Evolutionary conservation across 1,139 yeast species (phyloP), one percentile per base, ranked within the genome.

Genomic region (Scheffersomyces parashehatae): DNA sequence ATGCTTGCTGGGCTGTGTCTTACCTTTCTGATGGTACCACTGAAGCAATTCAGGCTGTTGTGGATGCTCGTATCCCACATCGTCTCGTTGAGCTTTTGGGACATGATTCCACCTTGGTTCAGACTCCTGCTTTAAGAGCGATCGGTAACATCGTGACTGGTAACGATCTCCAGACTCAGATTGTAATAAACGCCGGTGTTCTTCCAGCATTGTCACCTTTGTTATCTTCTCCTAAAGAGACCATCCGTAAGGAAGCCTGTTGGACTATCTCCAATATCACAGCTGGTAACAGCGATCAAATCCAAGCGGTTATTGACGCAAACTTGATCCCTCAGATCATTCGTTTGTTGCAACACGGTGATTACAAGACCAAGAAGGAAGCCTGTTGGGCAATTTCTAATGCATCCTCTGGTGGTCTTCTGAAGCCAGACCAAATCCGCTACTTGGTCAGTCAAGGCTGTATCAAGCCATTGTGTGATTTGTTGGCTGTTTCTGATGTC

Each of bases 381-480:
- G 99, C 99, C 9, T 91, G 99, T 75, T 93, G 99, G 99, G 99
- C 98, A 31, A 87, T 93, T 56, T 90, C 98, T 30, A 93, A 93
- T 65, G 99, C 99, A 36, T 88, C 97, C 14, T 87, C 97, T 14
- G 98, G 99, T 58, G 98, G 97, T 30, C 77, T 90, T 55, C 77
- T 86, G 38, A 86, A 84, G 65, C 98, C 99, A 6, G 97, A 90
- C 43, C 97, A 90, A 66, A 91, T 93, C 56, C 81, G 93, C 56
- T 93, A 90, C 68, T 79, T 93, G 56, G 99, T 93, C 35, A 76
- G 77, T 56, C 98, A 93, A 71, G 99, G 98, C 34, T 90, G 98
- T 72, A 91, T 93, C 68, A 93, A 91, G 72, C 99, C 99, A 37
- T 77, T 93, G 60, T 93, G 99, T 73, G 99, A 93, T 65, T 76